Base-by-base conservation (phyloP, 306 rosid genomes). In the Prunus salicina region DNA sequence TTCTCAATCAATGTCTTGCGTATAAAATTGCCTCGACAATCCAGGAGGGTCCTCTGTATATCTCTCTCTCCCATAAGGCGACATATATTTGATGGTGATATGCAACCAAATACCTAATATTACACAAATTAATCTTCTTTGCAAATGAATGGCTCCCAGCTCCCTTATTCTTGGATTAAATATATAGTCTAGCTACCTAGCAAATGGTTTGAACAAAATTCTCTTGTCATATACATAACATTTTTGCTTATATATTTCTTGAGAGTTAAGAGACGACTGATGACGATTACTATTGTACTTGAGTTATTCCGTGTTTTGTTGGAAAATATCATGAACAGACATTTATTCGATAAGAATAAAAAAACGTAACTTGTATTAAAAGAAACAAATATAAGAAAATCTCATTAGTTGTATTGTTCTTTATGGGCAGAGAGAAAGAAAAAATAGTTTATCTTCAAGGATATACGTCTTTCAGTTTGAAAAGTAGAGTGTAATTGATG, bases 61-160 rank as follows among this genome's bases (percentile, higher is more conserved):
- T 34, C 1, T 58, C 68, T 45, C n/a, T 67, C 11, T 45, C 16
- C 45, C 67, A 55, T 12, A n/a, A 72, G 12, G 25, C 45, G 30
- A 73, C 58, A 73, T 10, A 25, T 24, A n/a, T 60, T 28, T 73
- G 77, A 73, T 60, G 68, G 56, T 25, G 77, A 73, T 60, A 24
- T 43, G 45, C 20, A 43, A 73, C 77, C 69, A 45, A 73, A 73
- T 60, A 45, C 77, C 69, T 25, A 27, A 24, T 60, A 30, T 13
- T 56, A 41, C 57, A 24, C 69, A 24, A 27, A 43, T 38, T 18
- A 16, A n/a, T 5, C 76, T 11, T 71, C 51, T 70, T 49, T 22
- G 41, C 6, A 62, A 15, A 62, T 62, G 67, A 64, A 34, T 9
- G 16, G 49, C 19, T 11, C 18, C 43, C 14, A 6, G 12, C 41